Evolutionary conservation across 2,329 filamentous ascomycete genomes (phyloP), one percentile per base, ranked within the genome.

Genomic region (Xylaria hypoxylon): DNA sequence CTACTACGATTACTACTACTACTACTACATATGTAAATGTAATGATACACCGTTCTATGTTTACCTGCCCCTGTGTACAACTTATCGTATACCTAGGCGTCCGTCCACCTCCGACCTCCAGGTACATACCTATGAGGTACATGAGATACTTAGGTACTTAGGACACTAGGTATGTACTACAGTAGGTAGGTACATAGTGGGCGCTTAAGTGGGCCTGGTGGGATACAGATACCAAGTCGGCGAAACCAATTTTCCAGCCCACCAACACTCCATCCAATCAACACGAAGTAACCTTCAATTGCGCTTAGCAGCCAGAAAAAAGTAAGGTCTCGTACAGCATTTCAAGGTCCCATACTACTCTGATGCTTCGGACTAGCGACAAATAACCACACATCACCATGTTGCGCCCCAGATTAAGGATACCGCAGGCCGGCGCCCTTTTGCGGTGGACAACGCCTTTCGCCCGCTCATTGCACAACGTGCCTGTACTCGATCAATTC

Each of bases 381-480:
- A 68, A 61, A 65, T 28, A 63, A 64, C 67, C 45, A 58, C 69
- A 72, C 70, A 65, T 60, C 75, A 82, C 73, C 68, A 85, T 88
- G 86, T 77, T 88, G 72, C 83, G 84, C 73, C 80, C 85, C 62
- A 80, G 83, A 80, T 80, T 87, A 83, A 82, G 85, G 74, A 80
- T 83, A 80, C 83, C 84, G 67, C 80, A 81, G 71, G 76, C 77
- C 67, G 77, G 76, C 74, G 79, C 77, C 64, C 76, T 79, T 71
- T 70, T 79, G 65, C 76, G 73, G 72, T 76, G 75, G 57, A 77
- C 74, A 58, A 73, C 74, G 67, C 74, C 75, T 68, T 55, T 64
- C 31, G 70, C 73, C 60, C 81, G 85, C 68, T 80, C 80, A 53
- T 70, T 84, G 55, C 86, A 88, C 74, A 68, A 77, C 47, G 76